Percentiles rank a stretch among this genome's conserved stretches.
These are phyloP conservation scores for Juglanconis sp. DNA, from an alignment of 2,329 filamentous ascomycete species.

Conservation along the genomic window DNA sequence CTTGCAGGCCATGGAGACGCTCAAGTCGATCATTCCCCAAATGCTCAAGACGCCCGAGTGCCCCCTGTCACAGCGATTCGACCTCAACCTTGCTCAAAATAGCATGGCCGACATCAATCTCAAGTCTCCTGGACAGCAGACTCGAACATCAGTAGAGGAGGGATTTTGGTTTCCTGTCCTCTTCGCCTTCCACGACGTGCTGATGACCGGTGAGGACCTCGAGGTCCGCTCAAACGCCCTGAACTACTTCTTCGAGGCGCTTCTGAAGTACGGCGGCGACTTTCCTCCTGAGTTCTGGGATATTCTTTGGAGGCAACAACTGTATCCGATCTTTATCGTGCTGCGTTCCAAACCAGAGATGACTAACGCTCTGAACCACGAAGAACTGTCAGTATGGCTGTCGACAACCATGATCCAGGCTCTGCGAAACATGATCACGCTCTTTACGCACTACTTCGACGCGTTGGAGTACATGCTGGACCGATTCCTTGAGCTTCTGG, in stretches of 20 bases:
- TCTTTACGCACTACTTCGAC: slow-evolving; percentile 98
- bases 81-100: slow-evolving; percentile 29
- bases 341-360: slow-evolving; percentile 94
- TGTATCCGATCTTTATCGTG: slow-evolving; percentile 98
- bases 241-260: slow-evolving; percentile 93
- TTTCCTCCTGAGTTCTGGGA: slow-evolving; percentile 98
- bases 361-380: slow-evolving; percentile 90
- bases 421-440: slow-evolving; percentile 93
- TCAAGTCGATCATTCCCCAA: slow-evolving; percentile 89
- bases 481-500: slow-evolving; percentile 90
- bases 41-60: slow-evolving; percentile 97
- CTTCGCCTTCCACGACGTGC: slow-evolving; percentile 96
- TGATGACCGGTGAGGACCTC: slow-evolving; percentile 98
- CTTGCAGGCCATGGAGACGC: slow-evolving; percentile 86
- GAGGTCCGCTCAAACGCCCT: slow-evolving; percentile 89
- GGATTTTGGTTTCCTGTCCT: slow-evolving; percentile 98
- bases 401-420: slow-evolving; percentile 99
- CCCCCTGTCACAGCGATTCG: slow-evolving; percentile 69
- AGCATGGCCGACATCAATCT: slow-evolving; percentile 40
- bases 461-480: slow-evolving; percentile 97
- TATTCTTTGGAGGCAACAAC: slow-evolving; percentile 91
- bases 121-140: slow-evolving; percentile 54
- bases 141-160: slow-evolving; percentile 86
- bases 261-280: slow-evolving; percentile 84
- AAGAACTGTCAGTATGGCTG: slow-evolving; percentile 96